A percentile compares a stretch with the other conserved stretches of the same genome.
phyloP scores from a whole-genome alignment of 371 early-diverging fungal genomes.

The Choanephora cucurbitarum region DNA sequence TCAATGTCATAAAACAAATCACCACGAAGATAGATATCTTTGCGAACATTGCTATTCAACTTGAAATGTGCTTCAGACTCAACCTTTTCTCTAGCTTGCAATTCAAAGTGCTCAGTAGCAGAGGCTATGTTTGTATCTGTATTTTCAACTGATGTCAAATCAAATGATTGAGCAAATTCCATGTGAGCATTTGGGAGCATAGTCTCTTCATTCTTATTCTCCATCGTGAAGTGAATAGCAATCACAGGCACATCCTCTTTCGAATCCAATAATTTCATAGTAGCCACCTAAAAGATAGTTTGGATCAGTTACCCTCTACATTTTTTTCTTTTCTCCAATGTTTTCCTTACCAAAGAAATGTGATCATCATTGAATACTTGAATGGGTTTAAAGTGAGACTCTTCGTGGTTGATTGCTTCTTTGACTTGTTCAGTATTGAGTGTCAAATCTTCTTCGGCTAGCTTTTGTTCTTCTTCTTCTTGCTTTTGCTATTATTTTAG shows the following conservation, averaged over 20 bases:
- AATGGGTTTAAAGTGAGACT: constrained; percentile 6
- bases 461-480: constrained; percentile 24
- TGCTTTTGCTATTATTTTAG: constrained; percentile 4
- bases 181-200: constrained; percentile 37
- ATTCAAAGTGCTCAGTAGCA: constrained; percentile 38
- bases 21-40: constrained; percentile 36
- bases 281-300: constrained; percentile 14
- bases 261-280: constrained; percentile 9
- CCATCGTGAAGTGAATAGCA: constrained; percentile 17
- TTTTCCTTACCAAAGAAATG: constrained; percentile 28
- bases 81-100: constrained; percentile 34
- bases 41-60: constrained; percentile 36
- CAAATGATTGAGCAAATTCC: constrained; percentile 40
- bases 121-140: constrained; percentile 23
- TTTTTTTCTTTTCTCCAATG: background rate
- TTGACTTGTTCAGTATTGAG: constrained; percentile 17
- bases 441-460: constrained; percentile 17
- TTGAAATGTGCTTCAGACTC: constrained; percentile 35
- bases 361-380: constrained; percentile 28
- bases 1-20: constrained; percentile 41
- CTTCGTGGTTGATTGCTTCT: constrained; percentile 16
- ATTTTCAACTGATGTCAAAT: constrained; percentile 25
- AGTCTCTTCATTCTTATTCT: constrained; percentile 24
- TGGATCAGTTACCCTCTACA: too few relatives aligned
- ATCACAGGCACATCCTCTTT: constrained; percentile 8